A percentile compares a stretch with the other conserved stretches of the same genome.
These are phyloP conservation scores for Aquilaria sinensis DNA, from an alignment of 345 rosid genomes.

Conservation along the genomic window DNA sequence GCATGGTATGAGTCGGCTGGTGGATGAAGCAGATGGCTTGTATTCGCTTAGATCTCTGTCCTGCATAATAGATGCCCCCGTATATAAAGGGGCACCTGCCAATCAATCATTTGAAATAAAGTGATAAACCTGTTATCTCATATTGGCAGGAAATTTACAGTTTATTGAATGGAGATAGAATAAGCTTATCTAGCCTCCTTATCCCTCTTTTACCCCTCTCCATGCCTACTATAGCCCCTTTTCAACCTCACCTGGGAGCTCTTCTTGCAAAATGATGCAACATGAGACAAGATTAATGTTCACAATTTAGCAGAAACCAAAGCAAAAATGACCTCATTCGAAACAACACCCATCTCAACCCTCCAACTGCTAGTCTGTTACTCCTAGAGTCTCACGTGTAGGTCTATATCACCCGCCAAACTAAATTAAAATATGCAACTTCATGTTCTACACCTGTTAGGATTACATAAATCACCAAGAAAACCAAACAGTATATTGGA, in stretches of 20 bases:
- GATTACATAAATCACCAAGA: too few species aligned
- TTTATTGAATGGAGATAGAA: not conserved
- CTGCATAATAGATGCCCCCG: slow-evolving; percentile 97
- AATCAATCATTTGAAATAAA: slow-evolving; percentile 92
- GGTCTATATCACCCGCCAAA: too few species aligned
- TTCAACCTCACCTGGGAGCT: not conserved
- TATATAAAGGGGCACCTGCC: slow-evolving; percentile 95
- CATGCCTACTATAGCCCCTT: not conserved
- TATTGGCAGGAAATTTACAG: slow-evolving; percentile 15
- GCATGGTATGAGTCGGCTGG: slow-evolving; percentile 69
- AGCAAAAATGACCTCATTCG: too few species aligned
- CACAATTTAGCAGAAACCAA: too few species aligned
- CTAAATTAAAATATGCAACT: too few species aligned
- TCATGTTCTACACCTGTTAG: too few species aligned
- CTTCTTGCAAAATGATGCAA: too few species aligned
- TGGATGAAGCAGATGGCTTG: slow-evolving; percentile 60
- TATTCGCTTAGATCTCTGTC: slow-evolving; percentile 77
- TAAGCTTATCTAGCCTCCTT: not conserved
- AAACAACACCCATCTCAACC: too few species aligned
- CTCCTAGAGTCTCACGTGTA: too few species aligned
- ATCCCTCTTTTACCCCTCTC: not conserved
- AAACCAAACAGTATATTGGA: too few species aligned
- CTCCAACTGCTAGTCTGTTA: too few species aligned
- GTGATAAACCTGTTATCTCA: slow-evolving; percentile 61
- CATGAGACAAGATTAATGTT: too few species aligned